These are phyloP conservation scores for Parasitella parasitica DNA, from an alignment of 371 early-diverging fungal species.

Conservation along the genomic window DNA sequence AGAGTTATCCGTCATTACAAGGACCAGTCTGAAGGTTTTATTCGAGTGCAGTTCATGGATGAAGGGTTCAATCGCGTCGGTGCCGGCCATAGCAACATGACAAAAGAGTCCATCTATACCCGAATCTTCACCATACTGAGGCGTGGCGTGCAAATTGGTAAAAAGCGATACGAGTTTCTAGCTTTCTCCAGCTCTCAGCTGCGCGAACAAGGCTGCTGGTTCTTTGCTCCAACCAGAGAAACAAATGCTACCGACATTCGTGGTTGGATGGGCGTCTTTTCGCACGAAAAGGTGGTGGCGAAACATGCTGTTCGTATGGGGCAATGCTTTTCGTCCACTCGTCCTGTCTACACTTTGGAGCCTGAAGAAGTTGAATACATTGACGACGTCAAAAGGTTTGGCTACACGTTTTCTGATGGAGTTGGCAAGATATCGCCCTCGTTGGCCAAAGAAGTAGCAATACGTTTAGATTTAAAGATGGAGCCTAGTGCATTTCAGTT, in stretches of 20 bases:
- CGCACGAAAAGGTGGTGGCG: constrained; percentile 65
- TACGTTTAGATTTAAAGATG: constrained; percentile 45
- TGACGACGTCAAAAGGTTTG: constrained; percentile 56
- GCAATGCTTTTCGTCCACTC: constrained; percentile 74
- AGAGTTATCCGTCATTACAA: constrained; percentile 63
- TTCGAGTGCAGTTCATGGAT: constrained; percentile 71
- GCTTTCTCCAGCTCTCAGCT: constrained; percentile 74
- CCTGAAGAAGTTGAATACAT: constrained; percentile 45
- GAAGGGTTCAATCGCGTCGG: constrained; percentile 50
- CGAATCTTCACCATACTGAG: constrained; percentile 50
- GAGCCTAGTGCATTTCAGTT: constrained; percentile 81
- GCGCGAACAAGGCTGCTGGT: constrained; percentile 74
- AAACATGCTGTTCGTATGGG: constrained; percentile 77
- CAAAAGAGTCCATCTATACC: constrained; percentile 47
- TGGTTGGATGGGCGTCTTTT: constrained; percentile 75
- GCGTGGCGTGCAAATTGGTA: constrained; percentile 62
- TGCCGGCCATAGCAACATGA: neutral
- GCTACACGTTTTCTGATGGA: constrained; percentile 80
- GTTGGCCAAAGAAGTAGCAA: constrained; percentile 56
- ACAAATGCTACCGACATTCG: constrained; percentile 62
- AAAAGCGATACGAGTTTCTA: constrained; percentile 65
- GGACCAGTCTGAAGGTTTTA: constrained; percentile 55
- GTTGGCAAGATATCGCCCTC: constrained; percentile 68
- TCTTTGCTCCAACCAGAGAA: constrained; percentile 48
- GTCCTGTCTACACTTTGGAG: constrained; percentile 42